A percentile compares a stretch with the other conserved stretches of the same genome.
Evolutionary conservation across 768 basidiomycete genomes (phyloP).

Genomic region (Peribolospora baueri): DNA sequence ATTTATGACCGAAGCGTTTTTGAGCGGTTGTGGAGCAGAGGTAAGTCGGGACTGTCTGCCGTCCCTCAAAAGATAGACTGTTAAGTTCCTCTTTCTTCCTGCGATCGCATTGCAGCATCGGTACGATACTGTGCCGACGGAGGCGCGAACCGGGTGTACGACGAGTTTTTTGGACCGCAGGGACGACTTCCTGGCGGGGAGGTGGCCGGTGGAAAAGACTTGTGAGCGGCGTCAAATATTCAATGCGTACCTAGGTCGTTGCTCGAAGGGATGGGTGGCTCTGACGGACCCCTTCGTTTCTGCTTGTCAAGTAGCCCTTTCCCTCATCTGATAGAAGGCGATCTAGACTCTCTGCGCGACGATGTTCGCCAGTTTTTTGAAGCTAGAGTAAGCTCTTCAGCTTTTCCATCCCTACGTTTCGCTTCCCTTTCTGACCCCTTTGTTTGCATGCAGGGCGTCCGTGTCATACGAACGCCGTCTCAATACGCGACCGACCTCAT

Average conservation of each 20-base stretch:
- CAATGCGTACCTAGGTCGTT: too few species aligned
- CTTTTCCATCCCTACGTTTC: not conserved
- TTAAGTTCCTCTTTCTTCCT: too few species aligned
- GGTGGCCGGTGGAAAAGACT: not conserved
- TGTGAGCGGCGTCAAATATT: too few species aligned
- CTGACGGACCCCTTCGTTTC: too few species aligned
- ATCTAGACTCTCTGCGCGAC: conserved; percentile 60
- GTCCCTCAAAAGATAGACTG: too few species aligned
- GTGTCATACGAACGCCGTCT: conserved; percentile 39
- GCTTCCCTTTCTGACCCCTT: not conserved
- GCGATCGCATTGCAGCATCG: conserved; percentile 24
- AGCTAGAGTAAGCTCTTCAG: conserved; percentile 25
- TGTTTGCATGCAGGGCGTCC: conserved; percentile 33
- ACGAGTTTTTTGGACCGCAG: conserved; percentile 22
- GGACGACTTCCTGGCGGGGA: conserved; percentile 1
- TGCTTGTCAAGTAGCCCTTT: conserved; percentile 28
- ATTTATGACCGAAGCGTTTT: too few species aligned
- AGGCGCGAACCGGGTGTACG: conserved; percentile 61
- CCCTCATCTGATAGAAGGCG: conserved; percentile 77
- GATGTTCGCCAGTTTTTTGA: conserved; percentile 52
- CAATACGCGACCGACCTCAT: conserved; percentile 82
- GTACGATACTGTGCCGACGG: conserved; percentile 48
- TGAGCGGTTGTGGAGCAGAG: too few species aligned
- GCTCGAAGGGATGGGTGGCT: too few species aligned
- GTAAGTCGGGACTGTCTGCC: too few species aligned